phyloP scores from a whole-genome alignment of 202 grass and related monocot genomes.

The Bolboschoenoplectus hybrid region DNA sequence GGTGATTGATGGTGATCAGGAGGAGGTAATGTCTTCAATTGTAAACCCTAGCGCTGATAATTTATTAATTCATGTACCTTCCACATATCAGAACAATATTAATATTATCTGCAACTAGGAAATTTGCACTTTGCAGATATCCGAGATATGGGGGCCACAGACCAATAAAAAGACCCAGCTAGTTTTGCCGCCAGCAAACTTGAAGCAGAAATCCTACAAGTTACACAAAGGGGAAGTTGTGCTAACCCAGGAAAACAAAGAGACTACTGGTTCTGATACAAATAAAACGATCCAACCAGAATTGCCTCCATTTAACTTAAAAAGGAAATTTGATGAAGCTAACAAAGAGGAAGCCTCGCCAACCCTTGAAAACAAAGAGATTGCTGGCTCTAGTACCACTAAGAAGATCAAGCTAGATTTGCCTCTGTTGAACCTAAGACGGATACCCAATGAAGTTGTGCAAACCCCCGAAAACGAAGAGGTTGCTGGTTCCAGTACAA shows the following conservation, averaged over 20 bases:
- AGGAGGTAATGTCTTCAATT: background rate
- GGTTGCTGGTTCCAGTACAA: background rate
- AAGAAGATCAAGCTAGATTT: conserved; percentile 7
- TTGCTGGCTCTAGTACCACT: background rate
- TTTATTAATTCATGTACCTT: conserved; percentile 4
- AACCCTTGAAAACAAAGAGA: conserved; percentile 16
- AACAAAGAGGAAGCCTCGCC: background rate
- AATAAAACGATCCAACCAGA: background rate
- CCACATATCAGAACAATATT: background rate
- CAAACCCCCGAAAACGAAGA: conserved; percentile 27
- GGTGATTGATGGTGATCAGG: background rate
- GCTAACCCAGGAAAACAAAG: no score
- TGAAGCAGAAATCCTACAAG: background rate
- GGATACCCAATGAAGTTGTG: background rate
- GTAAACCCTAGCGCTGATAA: background rate
- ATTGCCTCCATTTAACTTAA: background rate
- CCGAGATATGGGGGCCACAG: background rate
- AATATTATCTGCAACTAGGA: background rate
- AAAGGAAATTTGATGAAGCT: background rate
- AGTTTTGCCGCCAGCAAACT: background rate
- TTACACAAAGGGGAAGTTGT: background rate
- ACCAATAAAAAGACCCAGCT: background rate
- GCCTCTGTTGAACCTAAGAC: background rate
- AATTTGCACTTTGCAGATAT: background rate
- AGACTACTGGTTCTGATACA: no score